Evolutionary conservation across 768 basidiomycete species (phyloP).

Genomic region (Trametes meyenii): DNA sequence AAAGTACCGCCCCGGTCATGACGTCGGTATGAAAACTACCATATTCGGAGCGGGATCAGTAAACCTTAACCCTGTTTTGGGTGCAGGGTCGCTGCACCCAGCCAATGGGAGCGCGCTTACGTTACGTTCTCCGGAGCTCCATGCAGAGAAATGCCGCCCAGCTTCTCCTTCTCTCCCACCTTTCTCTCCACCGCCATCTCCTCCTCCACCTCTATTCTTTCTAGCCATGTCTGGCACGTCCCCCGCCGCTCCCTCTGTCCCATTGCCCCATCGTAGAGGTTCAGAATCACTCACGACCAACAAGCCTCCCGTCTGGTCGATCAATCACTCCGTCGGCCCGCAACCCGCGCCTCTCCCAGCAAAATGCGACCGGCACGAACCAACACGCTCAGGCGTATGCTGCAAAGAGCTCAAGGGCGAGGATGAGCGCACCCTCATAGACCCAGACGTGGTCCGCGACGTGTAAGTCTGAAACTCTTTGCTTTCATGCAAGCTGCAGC

Average conservation of each 20-base stretch:
- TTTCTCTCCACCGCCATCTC: not conserved
- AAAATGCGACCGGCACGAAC: conserved; percentile 59
- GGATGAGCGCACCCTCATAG: conserved; percentile 78
- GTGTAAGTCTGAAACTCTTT: conserved; percentile 53
- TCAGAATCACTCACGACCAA: conserved; percentile 22
- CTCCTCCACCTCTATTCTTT: not conserved
- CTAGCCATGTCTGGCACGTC: conserved; percentile 16
- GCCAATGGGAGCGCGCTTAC: conserved; percentile 20
- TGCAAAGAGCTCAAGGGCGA: conserved; percentile 85
- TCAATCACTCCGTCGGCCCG: conserved; percentile 45
- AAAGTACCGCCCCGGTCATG: not conserved
- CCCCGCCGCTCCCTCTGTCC: conserved; percentile 24
- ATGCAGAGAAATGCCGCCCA: conserved; percentile 8
- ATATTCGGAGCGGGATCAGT: not conserved
- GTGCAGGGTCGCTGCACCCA: not conserved
- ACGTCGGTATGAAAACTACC: not conserved
- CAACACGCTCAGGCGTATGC: conserved; percentile 66
- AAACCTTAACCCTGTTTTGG: conserved; percentile 7
- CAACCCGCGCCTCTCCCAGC: conserved; percentile 49
- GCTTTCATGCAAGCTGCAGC: too few relatives aligned
- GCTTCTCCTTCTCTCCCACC: conserved; percentile 3
- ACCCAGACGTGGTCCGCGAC: conserved; percentile 88
- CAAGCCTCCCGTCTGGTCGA: conserved; percentile 68
- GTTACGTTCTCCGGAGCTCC: conserved; percentile 17
- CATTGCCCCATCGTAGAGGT: conserved; percentile 23